Conservation (phyloP, 108 stramenopile genomes). For the Parietichytrium sp. region DNA sequence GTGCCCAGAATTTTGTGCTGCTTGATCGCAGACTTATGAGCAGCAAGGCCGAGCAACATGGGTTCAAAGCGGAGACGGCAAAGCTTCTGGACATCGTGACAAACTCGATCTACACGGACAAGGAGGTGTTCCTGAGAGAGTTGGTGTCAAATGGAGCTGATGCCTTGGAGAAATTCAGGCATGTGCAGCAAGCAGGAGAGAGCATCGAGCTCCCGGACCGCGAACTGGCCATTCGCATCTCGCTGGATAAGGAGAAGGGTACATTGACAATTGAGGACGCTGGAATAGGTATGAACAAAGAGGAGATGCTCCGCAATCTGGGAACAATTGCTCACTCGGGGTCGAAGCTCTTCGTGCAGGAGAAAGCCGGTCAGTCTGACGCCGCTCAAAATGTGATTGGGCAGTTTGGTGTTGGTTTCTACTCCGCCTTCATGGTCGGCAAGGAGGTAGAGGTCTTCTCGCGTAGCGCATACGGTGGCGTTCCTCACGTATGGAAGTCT, state of each 20-base stretch:
- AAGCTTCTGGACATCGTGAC: conserved; percentile 77
- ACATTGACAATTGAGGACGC: conserved; percentile 90
- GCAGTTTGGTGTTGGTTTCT: conserved; percentile 99
- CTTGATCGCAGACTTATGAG: too few species aligned
- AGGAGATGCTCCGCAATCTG: conserved; percentile 83
- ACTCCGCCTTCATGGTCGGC: conserved; percentile 93
- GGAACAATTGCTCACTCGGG: conserved; percentile 96
- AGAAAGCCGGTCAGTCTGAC: conserved; percentile 74
- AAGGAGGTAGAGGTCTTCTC: conserved; percentile 88
- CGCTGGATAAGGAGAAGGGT: conserved; percentile 73
- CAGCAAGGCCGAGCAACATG: conserved; percentile 51
- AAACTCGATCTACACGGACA: conserved; percentile 95
- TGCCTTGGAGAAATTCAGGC: conserved; percentile 91
- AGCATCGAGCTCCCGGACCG: conserved; percentile 50
- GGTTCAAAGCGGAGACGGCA: conserved; percentile 91
- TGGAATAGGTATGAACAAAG: conserved; percentile 90
- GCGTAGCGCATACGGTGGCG: conserved; percentile 72
- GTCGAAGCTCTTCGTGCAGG: conserved; percentile 74
- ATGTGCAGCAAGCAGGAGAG: conserved; percentile 64
- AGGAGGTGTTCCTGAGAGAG: conserved; percentile 97
- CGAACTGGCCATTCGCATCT: conserved; percentile 75
- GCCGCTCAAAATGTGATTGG: conserved; percentile 76
- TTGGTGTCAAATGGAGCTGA: conserved; percentile 93
- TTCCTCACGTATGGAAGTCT: conserved; percentile 70
- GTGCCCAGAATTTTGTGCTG: too few species aligned